Evolutionary conservation across 73 alveolate species (phyloP).

Genomic region (Paramecium pentaurelia): DNA sequence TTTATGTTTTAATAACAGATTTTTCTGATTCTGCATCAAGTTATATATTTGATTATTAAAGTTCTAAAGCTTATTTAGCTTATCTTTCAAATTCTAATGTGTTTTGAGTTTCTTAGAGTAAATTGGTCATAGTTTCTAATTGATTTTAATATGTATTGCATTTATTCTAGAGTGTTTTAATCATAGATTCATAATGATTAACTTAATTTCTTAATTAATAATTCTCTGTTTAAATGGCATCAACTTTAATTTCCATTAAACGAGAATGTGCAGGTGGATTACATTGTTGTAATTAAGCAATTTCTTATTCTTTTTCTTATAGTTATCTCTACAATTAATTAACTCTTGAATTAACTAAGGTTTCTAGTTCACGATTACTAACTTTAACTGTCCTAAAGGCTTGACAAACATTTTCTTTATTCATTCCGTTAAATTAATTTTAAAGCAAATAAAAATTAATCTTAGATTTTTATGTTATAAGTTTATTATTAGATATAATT

Average conservation of each 20-base stretch:
- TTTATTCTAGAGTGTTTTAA: neutral
- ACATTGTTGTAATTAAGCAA: neutral
- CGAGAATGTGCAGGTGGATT: slow-evolving; percentile 1
- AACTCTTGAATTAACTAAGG: neutral
- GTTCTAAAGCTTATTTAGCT: neutral
- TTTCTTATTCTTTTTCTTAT: neutral
- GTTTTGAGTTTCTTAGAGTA: neutral
- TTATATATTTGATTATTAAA: neutral
- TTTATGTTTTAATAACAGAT: neutral
- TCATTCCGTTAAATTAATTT: slow-evolving; percentile 15
- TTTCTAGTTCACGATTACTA: neutral
- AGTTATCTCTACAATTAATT: neutral
- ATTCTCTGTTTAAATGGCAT: neutral
- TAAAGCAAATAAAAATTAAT: neutral
- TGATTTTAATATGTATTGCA: neutral
- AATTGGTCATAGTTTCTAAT: neutral
- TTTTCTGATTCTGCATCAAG: neutral
- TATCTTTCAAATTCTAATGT: neutral
- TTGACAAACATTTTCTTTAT: slow-evolving; percentile 10
- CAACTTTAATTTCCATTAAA: neutral
- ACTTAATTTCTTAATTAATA: neutral
- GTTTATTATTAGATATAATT: neutral
- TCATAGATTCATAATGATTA: neutral
- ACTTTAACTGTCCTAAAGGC: neutral
- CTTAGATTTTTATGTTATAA: neutral